Base-by-base conservation (phyloP, 73 alveolate genomes). In the Urostyla sp. region DNA sequence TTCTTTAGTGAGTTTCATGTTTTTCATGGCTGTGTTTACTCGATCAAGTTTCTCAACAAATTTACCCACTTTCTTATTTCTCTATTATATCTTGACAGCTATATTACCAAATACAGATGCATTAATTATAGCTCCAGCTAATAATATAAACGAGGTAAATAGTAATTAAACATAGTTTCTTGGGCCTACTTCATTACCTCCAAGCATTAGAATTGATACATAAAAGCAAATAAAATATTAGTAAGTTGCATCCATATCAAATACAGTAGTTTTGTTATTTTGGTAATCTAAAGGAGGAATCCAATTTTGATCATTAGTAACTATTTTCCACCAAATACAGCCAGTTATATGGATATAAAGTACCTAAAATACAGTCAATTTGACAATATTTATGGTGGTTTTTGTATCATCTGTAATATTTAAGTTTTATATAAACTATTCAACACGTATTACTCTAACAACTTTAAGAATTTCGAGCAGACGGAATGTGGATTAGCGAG, bases 151-250 rank as follows among this genome's bases (percentile, higher is more conserved):
- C 5, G 87, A 16, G 18, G 52, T 59, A 43, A 77, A 73, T 27
- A 79, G 44, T 16, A 74, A 24, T 48, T 89, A 81, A 18, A 57
- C 40, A 16, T 30, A 58, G 30, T 73, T 79, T 26, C 66, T 54
- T 20, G 96, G 96, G 7, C 60, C 61, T 8, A 85, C 59, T 30
- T 89, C 96, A 69, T 85, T 85, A 0, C 96, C 96, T 20, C 84
- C 52, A 3, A 84, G 72, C 76, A 89, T 37, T 56, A 87, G 77
- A 0, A 89, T 86, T 11, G 91, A 88, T 36, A 77, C 75, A 44
- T 89, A 84, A 16, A 85, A 37, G 7, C 80, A 49, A 1, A 72
- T 26, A 36, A 57, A 77, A 56, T 89, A 89, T 48, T 78, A 27
- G 46, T 36, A 38, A 0, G 45, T 30, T 0, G 82, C 21, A n/a